Base-by-base conservation (phyloP, 129 eudicot species). In the Mikania micrantha region DNA sequence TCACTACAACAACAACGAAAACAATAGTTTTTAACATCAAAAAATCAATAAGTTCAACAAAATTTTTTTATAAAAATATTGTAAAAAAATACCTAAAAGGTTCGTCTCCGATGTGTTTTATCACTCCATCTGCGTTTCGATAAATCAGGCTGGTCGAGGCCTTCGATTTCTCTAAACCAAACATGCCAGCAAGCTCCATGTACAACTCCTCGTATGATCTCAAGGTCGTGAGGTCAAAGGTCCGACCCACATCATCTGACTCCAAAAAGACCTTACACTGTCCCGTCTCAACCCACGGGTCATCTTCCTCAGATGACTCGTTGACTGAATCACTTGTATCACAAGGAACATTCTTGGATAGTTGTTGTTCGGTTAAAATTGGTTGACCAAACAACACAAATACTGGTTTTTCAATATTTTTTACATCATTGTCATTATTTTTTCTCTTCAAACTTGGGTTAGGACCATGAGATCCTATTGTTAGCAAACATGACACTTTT, bases 61-160 rank as follows among this genome's bases (percentile, higher is more conserved):
- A n/a, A n/a, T n/a, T n/a, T n/a, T n/a, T n/a, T n/a, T n/a, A n/a
- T n/a, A n/a, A n/a, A n/a, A n/a, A n/a, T n/a, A n/a, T n/a, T n/a
- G n/a, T n/a, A n/a, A n/a, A n/a, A n/a, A n/a, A n/a, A 40, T 28
- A 88, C 96, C 96, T 76, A 79, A 85, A 88, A 34, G 81, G 85
- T 76, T 83, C 86, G 5, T 79, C 89, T 59, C 82, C 90, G 8
- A 74, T 64, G 69, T 74, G 81, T 50, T 88, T 85, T 50, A 77
- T 52, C 2, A 64, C 64, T 32, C 96, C 96, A 12, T 67, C 53
- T 4, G 69, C 52, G 13, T 85, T 84, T 21, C 64, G 79, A 53
- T 87, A 88, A 21, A 82, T 71, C 73, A 84, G 83, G 31, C 76
- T 80, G 70, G 73, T 78, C 78, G 69, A 39, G 74, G 64, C 70